Base-by-base conservation (phyloP, 768 basidiomycete genomes). In the Ramaria rubella region DNA sequence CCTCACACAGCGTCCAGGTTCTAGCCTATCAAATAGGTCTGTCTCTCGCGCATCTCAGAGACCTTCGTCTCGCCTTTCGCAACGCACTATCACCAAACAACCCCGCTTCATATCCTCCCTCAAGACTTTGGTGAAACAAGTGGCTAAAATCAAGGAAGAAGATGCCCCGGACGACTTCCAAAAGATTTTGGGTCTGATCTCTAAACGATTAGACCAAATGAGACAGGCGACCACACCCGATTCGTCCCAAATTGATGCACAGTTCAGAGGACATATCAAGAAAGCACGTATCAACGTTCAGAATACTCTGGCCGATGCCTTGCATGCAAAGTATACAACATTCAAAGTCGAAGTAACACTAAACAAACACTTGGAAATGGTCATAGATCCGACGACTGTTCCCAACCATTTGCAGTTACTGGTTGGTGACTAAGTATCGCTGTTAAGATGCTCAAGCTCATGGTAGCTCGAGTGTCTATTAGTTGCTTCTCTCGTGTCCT, bases 381-480 rank as follows among this genome's bases (percentile, higher is more conserved):
- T 79, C 40, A 81, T 90, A 9, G 82, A 82, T 64, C 86, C 83
- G 60, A 77, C 82, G 19, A 81, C 72, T 48, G 70, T 90, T 21
- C 86, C 87, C 2, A 81, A 83, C 62, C 87, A 90, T 68, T 67
- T 91, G 5, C 85, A 87, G 57, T 75, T 90, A 46, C 73, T 91
- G 53, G 89, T 90, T 67, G 57, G 80, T 66, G 8, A 29, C 29
- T 21, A 2, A 26, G n/a, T n/a, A n/a, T 31, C 3, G 30, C 2
- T n/a, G 26, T 5, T 27, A 19, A 29, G 43, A 36, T 21, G 6
- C 52, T 12, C 38, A 12, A 29, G 27, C 27, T 29, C 15, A 12
- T 34, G 44, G 5, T 21, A 42, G 17, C 11, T 29, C 23, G 44
- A 42, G 33, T 62, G 5, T 21, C 30, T 14, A 34, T 44, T 58